Evolutionary conservation across 2,329 filamentous ascomycete genomes (phyloP).

Genomic region (Colletotrichum kahawae): DNA sequence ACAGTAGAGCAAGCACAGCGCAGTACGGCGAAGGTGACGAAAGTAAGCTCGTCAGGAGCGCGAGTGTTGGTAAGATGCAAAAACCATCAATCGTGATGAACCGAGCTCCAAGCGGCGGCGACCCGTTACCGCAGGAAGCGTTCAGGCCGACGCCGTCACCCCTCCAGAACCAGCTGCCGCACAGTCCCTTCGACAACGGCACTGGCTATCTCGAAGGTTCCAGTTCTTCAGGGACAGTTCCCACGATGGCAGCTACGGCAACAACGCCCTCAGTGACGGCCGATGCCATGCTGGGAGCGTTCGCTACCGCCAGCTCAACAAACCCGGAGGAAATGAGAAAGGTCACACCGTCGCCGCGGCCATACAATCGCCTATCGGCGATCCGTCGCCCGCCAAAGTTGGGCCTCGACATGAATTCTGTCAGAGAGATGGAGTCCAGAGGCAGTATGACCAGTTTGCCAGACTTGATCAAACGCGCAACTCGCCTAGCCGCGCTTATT

Average conservation of each 20-base stretch:
- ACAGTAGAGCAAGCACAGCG: slow-evolving; percentile 33
- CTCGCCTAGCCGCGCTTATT: slow-evolving; percentile 83
- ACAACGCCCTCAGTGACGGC: slow-evolving; percentile 38
- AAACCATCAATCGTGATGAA: slow-evolving; percentile 62
- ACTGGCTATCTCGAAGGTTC: slow-evolving; percentile 52
- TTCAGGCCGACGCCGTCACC: slow-evolving; percentile 36
- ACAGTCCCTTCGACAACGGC: slow-evolving; percentile 44
- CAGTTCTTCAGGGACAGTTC: slow-evolving; percentile 50
- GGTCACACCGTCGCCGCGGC: slow-evolving; percentile 30
- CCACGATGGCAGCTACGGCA: slow-evolving; percentile 29
- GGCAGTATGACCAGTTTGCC: slow-evolving; percentile 91
- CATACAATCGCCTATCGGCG: slow-evolving; percentile 56
- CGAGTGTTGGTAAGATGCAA: slow-evolving; percentile 65
- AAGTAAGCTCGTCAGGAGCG: slow-evolving; percentile 62
- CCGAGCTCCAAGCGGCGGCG: slow-evolving; percentile 23
- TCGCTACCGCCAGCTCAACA: slow-evolving; percentile 52
- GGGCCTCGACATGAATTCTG: slow-evolving; percentile 73
- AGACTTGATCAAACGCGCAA: slow-evolving; percentile 89
- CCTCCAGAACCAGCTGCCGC: slow-evolving; percentile 36
- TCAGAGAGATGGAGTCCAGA: slow-evolving; percentile 79
- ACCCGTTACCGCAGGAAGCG: slow-evolving; percentile 17
- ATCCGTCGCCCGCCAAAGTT: slow-evolving; percentile 73
- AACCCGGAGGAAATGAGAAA: slow-evolving; percentile 39
- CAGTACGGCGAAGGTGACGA: slow-evolving; percentile 57
- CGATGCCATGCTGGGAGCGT: slow-evolving; percentile 55